phyloP scores from a whole-genome alignment of 1,284 basidiomycete genomes.

The Sporisorium reilianum region DNA sequence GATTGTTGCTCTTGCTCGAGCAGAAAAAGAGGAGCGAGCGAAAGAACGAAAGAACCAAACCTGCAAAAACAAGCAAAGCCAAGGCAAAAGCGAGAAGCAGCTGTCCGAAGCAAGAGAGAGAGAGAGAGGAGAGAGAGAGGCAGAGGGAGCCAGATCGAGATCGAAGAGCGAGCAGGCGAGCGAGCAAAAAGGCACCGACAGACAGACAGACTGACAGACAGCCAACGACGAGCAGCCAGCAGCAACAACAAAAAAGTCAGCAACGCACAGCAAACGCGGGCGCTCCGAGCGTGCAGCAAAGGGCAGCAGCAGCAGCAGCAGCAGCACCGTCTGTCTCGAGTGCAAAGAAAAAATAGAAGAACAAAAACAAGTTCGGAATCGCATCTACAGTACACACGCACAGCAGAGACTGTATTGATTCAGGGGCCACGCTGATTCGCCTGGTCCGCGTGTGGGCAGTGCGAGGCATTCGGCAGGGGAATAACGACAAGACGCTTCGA shows the following conservation, averaged over 20 bases:
- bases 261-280: slow-evolving; percentile 1
- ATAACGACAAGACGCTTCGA: neutral
- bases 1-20: neutral
- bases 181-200: neutral
- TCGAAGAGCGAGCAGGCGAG: neutral
- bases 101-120: neutral
- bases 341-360: neutral
- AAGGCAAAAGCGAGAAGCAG: neutral
- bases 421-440: slow-evolving; percentile 7
- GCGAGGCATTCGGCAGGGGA: neutral
- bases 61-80: neutral
- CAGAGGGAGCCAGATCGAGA: neutral
- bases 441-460: neutral
- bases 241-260: neutral
- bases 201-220: neutral
- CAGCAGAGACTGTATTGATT: too few species aligned
- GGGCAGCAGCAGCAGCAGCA: neutral
- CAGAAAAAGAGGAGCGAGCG: slow-evolving; percentile 1
- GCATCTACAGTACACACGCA: too few species aligned
- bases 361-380: slow-evolving; percentile 4
- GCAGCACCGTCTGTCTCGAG: too few species aligned
- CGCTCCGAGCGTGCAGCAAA: slow-evolving; percentile 4
- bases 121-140: too few species aligned
- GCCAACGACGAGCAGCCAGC: neutral
- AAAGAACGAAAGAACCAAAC: too few species aligned